Conservation (phyloP, 1,139 yeast species). For the Hansenula lynferdii region DNA sequence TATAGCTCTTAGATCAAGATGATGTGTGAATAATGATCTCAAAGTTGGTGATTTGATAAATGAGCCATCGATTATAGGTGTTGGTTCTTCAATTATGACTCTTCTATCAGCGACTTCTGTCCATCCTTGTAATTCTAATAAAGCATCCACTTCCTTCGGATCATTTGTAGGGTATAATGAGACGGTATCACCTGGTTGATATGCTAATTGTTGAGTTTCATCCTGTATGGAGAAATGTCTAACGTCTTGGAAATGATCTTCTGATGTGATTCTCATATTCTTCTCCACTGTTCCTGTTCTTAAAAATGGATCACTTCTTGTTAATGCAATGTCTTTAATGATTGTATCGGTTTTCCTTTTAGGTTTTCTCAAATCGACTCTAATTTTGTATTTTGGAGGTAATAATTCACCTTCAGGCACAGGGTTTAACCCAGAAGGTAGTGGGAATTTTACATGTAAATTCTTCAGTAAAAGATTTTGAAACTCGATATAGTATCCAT, state of each 20-base stretch:
- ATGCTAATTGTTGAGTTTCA: slow-evolving; percentile 27
- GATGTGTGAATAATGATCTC: slow-evolving; percentile 68
- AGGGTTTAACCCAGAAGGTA: slow-evolving; percentile 24
- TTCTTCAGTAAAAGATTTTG: slow-evolving; percentile 44
- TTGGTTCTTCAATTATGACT: slow-evolving; percentile 24
- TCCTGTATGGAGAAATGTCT: slow-evolving; percentile 51
- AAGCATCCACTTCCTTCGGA: slow-evolving; percentile 53
- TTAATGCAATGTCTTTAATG: slow-evolving; percentile 22
- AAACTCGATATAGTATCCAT: slow-evolving; percentile 76
- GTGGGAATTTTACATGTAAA: slow-evolving; percentile 36
- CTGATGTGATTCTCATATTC: slow-evolving; percentile 59
- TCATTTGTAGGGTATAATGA: slow-evolving; percentile 75
- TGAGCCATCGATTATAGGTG: slow-evolving; percentile 50
- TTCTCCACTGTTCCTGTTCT: slow-evolving; percentile 37
- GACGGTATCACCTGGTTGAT: slow-evolving; percentile 76
- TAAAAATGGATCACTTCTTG: slow-evolving; percentile 24
- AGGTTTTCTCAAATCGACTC: slow-evolving; percentile 24
- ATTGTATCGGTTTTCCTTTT: slow-evolving; percentile 24
- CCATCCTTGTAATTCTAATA: slow-evolving; percentile 77
- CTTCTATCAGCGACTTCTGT: slow-evolving; percentile 54
- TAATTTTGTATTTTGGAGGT: slow-evolving; percentile 37
- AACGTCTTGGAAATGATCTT: slow-evolving; percentile 87
- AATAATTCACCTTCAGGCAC: slow-evolving; percentile 38
- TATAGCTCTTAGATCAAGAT: slow-evolving; percentile 74
- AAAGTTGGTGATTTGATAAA: slow-evolving; percentile 55